Base-by-base conservation (phyloP, 23 red algal species). In the Agarophyton chilense region DNA sequence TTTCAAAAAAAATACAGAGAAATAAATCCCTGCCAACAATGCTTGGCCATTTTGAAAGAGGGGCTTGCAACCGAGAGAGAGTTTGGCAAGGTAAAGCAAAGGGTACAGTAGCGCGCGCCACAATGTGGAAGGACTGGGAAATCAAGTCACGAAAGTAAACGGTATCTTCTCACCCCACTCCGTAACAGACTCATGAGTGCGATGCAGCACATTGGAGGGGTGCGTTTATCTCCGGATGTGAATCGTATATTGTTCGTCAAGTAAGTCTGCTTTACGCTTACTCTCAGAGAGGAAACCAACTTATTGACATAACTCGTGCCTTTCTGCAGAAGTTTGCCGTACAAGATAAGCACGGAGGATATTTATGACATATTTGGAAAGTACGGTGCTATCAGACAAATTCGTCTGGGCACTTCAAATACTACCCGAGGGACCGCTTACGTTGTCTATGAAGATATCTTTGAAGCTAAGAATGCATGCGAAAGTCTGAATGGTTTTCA, bases 341-440 rank as follows among this genome's bases (percentile, higher is more conserved):
- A 93, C 36, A 94, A 98, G 55, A 94, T 98, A 67, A 73, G 81
- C 36, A 70, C 90, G 17, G 84, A 93, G 42, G 84, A 94, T 54
- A 90, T 98, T 60, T 94, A 98, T 77, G 95, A 90, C 46, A 98
- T 98, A 50, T 98, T 98, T 68, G 90, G 90, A 45, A 84, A 84
- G 39, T 88, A 94, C 68, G 95, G 95, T 0, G 95, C 90, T 0
- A 84, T 98, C 28, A 86, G 95, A 54, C 95, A 98, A 43, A 98
- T 98, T 42, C 90, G 95, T n/a, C 70, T 94, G 2, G 95, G 95
- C 53, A 72, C 77, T 16, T 74, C 95, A 10, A 70, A 86, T 11
- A 66, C 52, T 17, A 98, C 95, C 17, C 45, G 95, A 43, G 95
- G 95, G 21, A 98, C 95, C 0, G 95, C 95, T 2, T 98, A 94